phyloP scores from a whole-genome alignment of 129 eudicot species.

The sunflower (Helianthus annuus) region DNA sequence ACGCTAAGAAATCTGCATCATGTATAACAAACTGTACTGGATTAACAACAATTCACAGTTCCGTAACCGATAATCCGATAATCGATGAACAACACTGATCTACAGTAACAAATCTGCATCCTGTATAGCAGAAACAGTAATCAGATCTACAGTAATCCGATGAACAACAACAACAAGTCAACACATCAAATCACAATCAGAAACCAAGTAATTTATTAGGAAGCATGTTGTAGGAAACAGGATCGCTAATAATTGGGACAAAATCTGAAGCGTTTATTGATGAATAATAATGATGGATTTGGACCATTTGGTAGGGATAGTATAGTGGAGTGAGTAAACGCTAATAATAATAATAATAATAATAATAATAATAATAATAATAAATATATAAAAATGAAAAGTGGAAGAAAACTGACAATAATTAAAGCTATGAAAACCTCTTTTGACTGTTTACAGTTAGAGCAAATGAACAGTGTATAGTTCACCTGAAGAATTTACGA shows the following conservation, averaged over 20 bases:
- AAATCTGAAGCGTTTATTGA: slow-evolving; percentile 21
- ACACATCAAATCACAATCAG: slow-evolving; percentile 18
- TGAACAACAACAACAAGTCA: slow-evolving; percentile 8
- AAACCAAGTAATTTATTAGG: slow-evolving; percentile 11
- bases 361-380: slow-evolving; percentile 6
- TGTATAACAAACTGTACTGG: background rate
- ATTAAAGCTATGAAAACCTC: slow-evolving; percentile 6
- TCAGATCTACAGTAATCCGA: slow-evolving; percentile 30
- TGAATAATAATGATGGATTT: slow-evolving; percentile 27
- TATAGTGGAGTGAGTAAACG: slow-evolving; percentile 30
- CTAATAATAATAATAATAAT: slow-evolving; percentile 9
- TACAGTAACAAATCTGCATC: slow-evolving; percentile 6
- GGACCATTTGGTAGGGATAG: slow-evolving; percentile 23
- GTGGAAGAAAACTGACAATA: background rate
- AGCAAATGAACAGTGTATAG: slow-evolving; percentile 10
- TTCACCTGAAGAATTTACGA: slow-evolving; percentile 14
- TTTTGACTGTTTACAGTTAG: slow-evolving; percentile 13
- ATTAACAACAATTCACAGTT: background rate
- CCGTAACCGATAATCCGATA: background rate
- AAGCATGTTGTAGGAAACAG: slow-evolving; percentile 18
- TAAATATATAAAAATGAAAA: slow-evolving; percentile 1
- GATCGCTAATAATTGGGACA: slow-evolving; percentile 27
- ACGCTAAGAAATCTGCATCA: slow-evolving; percentile 2
- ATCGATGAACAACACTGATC: no score
- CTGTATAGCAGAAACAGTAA: slow-evolving; percentile 2